Conservation (phyloP, 2,329 filamentous ascomycete genomes). For the Colletotrichum sp. region DNA sequence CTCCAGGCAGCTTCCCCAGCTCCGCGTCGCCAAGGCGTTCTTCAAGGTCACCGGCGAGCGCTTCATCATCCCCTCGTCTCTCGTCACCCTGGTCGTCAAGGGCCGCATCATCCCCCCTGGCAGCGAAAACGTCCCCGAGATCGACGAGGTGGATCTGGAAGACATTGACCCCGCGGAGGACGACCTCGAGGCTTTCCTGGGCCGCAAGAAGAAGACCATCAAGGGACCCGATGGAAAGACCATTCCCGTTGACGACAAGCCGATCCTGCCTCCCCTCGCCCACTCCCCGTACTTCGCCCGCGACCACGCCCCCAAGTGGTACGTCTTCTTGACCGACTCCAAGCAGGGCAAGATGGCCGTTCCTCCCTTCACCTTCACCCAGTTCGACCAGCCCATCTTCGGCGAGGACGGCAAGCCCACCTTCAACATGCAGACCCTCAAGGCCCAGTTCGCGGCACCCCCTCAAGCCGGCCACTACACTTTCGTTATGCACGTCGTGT, state of each 20-base stretch:
- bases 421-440: slow-evolving; percentile 93
- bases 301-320: slow-evolving; percentile 89
- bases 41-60: slow-evolving; percentile 98
- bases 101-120: slow-evolving; percentile 92
- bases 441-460: slow-evolving; percentile 95
- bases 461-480: slow-evolving; percentile 92
- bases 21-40: slow-evolving; percentile 90
- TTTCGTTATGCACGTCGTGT: slow-evolving; percentile 92
- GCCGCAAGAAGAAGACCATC: slow-evolving; percentile 70
- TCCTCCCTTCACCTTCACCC: slow-evolving; percentile 92
- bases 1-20: slow-evolving; percentile 81
- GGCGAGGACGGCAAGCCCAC: slow-evolving; percentile 83
- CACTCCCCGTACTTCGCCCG: slow-evolving; percentile 90
- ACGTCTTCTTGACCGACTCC: slow-evolving; percentile 91
- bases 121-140: slow-evolving; percentile 72
- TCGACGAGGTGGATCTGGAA: slow-evolving; percentile 82
- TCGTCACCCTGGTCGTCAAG: slow-evolving; percentile 95
- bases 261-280: slow-evolving; percentile 81
- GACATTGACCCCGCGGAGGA: slow-evolving; percentile 93
- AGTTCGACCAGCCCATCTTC: slow-evolving; percentile 89
- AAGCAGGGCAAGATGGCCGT: slow-evolving; percentile 97
- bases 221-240: slow-evolving; percentile 66
- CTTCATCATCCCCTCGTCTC: slow-evolving; percentile 87
- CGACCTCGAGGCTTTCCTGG: slow-evolving; percentile 84
- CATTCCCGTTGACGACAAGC: slow-evolving; percentile 62